Base-by-base conservation (phyloP, 2,329 filamentous ascomycete species). In the Penicillium sclerotigenum region DNA sequence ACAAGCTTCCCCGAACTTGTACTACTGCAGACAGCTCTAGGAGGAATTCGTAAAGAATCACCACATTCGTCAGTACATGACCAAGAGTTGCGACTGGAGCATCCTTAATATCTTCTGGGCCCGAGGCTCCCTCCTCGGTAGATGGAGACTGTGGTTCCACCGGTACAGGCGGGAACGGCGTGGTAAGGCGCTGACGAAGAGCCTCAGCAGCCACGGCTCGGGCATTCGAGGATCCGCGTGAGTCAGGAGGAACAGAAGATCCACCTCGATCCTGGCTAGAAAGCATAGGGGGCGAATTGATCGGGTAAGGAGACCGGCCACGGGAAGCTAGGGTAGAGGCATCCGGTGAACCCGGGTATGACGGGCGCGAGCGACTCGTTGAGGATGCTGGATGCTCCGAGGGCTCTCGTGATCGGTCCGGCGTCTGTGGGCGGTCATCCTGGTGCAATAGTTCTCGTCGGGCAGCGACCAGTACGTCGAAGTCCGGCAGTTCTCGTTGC, bases 1-100 rank as follows among this genome's bases (percentile, higher is more conserved):
- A 92, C 46, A 92, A 71, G 13, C 86, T 86, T 24, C 87, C 88
- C 52, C 90, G 80, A 34, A 89, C 86, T 71, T 93, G 89, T 56
- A 91, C 80, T 64, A 92, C 73, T 26, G 88, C 87, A 2, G 88
- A 86, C 54, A 93, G 73, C 72, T 94, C 90, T 47, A 93, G 80
- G 47, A 93, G 74, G 69, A 94, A 94, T 34, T 89, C 88, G 71
- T 94, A 90, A 55, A 91, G 78, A 48, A 93, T 83, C 56, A 93
- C 83, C 38, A 88, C 84, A 70, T 93, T 94, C 6, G 89, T 93
- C 59, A 94, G 76, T 11, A 93, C 78, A 69, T 93, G 89, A 38
- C 87, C 90, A 5, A 94, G 83, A 8, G 87, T 90, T 8, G 85
- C 87, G 10, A 79, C 80, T 47, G 72, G 75, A 5, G 74, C 69